phyloP scores from a whole-genome alignment of 768 basidiomycete genomes.

The Kwoniella europaea region DNA sequence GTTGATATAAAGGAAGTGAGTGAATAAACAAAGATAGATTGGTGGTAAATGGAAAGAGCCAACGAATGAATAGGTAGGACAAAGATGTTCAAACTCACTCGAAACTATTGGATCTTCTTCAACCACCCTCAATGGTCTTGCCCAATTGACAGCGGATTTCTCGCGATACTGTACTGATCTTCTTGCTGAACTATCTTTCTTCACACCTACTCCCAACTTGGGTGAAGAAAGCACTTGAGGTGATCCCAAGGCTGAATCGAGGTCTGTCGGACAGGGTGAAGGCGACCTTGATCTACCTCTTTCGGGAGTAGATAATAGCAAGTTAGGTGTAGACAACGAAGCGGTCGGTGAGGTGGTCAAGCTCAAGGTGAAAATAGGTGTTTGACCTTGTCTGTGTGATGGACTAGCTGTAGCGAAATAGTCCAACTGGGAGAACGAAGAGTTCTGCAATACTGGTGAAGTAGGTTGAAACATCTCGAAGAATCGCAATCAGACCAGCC shows the following conservation, averaged over 20 bases:
- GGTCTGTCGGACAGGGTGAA: neutral
- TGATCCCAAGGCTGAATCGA: neutral
- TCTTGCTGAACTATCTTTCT: neutral
- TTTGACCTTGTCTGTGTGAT: neutral
- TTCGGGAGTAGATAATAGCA: slow-evolving; percentile 17
- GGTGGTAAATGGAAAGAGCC: neutral
- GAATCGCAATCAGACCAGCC: too few species aligned
- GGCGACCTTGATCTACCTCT: slow-evolving; percentile 6
- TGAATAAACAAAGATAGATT: neutral
- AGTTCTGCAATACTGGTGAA: slow-evolving; percentile 35
- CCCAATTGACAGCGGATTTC: slow-evolving; percentile 32
- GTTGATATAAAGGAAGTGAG: neutral
- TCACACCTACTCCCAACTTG: neutral
- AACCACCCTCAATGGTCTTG: slow-evolving; percentile 29
- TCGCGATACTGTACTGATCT: slow-evolving; percentile 14
- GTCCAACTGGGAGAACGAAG: slow-evolving; percentile 37
- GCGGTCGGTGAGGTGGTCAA: slow-evolving; percentile 15
- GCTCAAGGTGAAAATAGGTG: slow-evolving; percentile 21
- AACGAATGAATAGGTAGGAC: neutral
- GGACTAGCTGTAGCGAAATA: slow-evolving; percentile 27
- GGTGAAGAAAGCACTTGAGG: slow-evolving; percentile 17
- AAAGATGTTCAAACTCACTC: slow-evolving; percentile 10
- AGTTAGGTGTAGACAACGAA: slow-evolving; percentile 4
- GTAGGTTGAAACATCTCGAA: slow-evolving; percentile 25
- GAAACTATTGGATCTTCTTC: slow-evolving; percentile 6